These are phyloP conservation scores for Aspergillus pseudoglaucus DNA, from an alignment of 2,329 filamentous ascomycete genomes.

Conservation along the genomic window DNA sequence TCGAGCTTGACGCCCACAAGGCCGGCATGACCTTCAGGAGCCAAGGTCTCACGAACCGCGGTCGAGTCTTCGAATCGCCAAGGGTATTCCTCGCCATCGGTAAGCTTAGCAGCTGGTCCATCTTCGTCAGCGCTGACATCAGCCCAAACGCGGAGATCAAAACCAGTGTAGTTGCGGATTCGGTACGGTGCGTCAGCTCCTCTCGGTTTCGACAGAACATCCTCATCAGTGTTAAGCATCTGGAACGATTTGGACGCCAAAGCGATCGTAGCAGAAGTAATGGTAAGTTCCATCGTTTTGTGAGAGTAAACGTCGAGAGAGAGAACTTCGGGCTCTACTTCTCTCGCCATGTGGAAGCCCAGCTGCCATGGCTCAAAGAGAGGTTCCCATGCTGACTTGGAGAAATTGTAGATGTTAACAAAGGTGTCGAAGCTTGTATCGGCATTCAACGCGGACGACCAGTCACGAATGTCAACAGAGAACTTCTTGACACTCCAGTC, in stretches of 20 bases:
- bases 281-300: slow-evolving; percentile 82
- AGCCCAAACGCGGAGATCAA: slow-evolving; percentile 77
- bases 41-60: slow-evolving; percentile 88
- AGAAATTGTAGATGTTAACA: slow-evolving; percentile 97
- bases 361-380: slow-evolving; percentile 93
- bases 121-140: slow-evolving; percentile 65
- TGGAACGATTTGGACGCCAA: slow-evolving; percentile 87
- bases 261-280: slow-evolving; percentile 91
- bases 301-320: slow-evolving; percentile 81
- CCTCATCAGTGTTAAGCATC: slow-evolving; percentile 80
- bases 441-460: slow-evolving; percentile 80
- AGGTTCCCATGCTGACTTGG: slow-evolving; percentile 97
- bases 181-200: slow-evolving; percentile 87
- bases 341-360: slow-evolving; percentile 80
- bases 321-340: slow-evolving; percentile 66
- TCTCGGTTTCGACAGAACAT: slow-evolving; percentile 87
- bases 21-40: slow-evolving; percentile 73
- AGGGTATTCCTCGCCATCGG: slow-evolving; percentile 82
- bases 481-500: slow-evolving; percentile 93
- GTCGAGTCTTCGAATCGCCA: slow-evolving; percentile 98
- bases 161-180: slow-evolving; percentile 93
- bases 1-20: slow-evolving; percentile 79
- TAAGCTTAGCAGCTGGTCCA: slow-evolving; percentile 63
- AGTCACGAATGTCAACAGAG: slow-evolving; percentile 75
- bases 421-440: slow-evolving; percentile 90